Base-by-base conservation (phyloP, 2,329 filamentous ascomycete genomes). In the Monosporascus ibericus region DNA sequence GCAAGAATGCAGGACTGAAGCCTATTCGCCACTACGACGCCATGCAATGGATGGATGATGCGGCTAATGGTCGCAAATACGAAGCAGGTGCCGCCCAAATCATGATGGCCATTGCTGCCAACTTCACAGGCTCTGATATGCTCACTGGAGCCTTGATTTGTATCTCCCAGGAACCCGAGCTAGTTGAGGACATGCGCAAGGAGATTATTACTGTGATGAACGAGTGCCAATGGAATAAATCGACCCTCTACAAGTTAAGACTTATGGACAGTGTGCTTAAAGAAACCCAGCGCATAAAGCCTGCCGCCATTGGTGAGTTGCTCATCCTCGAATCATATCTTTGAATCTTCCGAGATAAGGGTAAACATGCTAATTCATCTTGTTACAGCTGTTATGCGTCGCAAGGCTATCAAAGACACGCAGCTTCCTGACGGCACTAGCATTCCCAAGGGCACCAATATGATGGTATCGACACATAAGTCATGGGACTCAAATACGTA, bases 151-250 rank as follows among this genome's bases (percentile, higher is more conserved):
- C 27, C 40, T 57, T 79, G 34, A 69, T 69, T 48, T 72, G 78
- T 48, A 61, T 80, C 6, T 64, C 65, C 2, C 58, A 67, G 25
- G 57, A 63, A 15, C 74, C 73, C 0, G 73, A 78, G 49, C 66
- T 69, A 52, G 55, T 75, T 34, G 65, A 74, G 30, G 66, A 67
- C 5, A 57, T 77, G 20, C 68, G 76, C 3, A 62, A 74, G n/a
- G 75, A 79, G 56, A 72, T 75, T 11, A 54, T 64, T 20, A 54
- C 56, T 0, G 54, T 61, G 15, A 51, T 65, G 3, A 47, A 50
- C 18, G 47, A 50, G 17, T 55, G 57, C 1, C 62, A 60, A 22
- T 62, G 61, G 58, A 55, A 56, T 11, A 66, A 61, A 48, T 47
- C 53, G 8, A 56, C 62, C 3, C 57, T 69, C 7, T 58, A 59